Evolutionary conservation across 768 basidiomycete genomes (phyloP).

Genomic region (Roridomyces roridus): DNA sequence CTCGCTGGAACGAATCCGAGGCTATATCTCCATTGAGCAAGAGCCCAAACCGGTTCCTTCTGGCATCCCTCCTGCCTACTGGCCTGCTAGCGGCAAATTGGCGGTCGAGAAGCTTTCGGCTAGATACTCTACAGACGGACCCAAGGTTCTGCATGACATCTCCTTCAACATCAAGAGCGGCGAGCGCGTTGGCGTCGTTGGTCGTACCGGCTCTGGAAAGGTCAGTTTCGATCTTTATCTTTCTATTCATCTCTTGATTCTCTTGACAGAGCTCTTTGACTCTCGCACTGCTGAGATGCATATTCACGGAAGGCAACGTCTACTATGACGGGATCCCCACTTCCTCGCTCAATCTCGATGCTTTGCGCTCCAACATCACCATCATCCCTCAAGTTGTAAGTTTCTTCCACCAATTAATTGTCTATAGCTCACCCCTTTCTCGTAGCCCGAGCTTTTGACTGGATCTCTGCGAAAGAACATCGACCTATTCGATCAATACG

Average conservation of each 20-base stretch:
- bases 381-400: constrained; percentile 47
- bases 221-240: neutral
- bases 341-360: constrained; percentile 48
- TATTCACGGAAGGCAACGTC: constrained; percentile 40
- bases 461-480: constrained; percentile 53
- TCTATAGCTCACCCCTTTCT: neutral
- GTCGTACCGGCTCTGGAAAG: constrained; percentile 32
- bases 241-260: neutral
- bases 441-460: constrained; percentile 42
- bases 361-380: constrained; percentile 50
- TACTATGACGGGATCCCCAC: constrained; percentile 50
- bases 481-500: constrained; percentile 53
- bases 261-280: constrained; percentile 40
- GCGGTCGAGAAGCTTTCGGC: constrained; percentile 48
- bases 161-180: constrained; percentile 51
- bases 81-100: constrained; percentile 54
- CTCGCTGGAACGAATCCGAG: constrained; percentile 25
- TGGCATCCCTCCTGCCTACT: constrained; percentile 53
- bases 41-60: constrained; percentile 38
- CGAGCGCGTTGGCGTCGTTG: constrained; percentile 51
- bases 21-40: constrained; percentile 49
- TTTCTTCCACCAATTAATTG: constrained; percentile 7
- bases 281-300: constrained; percentile 48
- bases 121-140: constrained; percentile 37
- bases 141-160: constrained; percentile 22